Conservation (phyloP, 208 protist genomes). For the Crithidia brevicula region DNA sequence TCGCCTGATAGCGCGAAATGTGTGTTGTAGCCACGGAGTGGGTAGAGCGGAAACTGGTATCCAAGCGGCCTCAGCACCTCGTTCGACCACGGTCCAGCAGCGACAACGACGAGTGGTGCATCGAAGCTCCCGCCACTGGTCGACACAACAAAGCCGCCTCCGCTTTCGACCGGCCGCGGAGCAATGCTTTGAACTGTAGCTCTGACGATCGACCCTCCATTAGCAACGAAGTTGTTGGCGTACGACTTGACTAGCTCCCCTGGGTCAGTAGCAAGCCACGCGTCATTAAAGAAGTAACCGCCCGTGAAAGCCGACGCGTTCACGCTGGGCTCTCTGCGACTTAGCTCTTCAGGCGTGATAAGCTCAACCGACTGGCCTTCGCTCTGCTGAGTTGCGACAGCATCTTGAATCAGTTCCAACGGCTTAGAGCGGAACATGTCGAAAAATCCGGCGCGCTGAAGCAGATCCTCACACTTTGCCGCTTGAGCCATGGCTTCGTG, state of each 20-base stretch:
- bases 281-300: conserved; percentile 19
- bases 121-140: conserved; percentile 15
- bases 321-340: conserved; percentile 18
- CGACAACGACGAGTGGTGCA: conserved; percentile 28
- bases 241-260: conserved; percentile 26
- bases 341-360: conserved; percentile 12
- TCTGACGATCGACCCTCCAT: conserved; percentile 20
- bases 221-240: conserved; percentile 21
- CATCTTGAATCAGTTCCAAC: background rate
- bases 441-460: conserved; percentile 28
- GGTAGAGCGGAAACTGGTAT: conserved; percentile 33
- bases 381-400: conserved; percentile 1
- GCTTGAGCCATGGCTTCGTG: conserved; percentile 20
- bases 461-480: conserved; percentile 17
- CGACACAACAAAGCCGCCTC: background rate
- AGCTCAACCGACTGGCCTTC: conserved; percentile 13
- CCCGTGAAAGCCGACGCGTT: conserved; percentile 9
- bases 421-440: conserved; percentile 17
- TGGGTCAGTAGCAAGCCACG: conserved; percentile 12
- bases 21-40: conserved; percentile 39
- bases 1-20: conserved; percentile 22
- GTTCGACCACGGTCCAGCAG: conserved; percentile 30
- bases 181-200: conserved; percentile 18
- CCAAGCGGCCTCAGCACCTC: conserved; percentile 24
- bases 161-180: background rate